Conservation (phyloP, 2,329 filamentous ascomycete species). For the Colletotrichum truncatum region DNA sequence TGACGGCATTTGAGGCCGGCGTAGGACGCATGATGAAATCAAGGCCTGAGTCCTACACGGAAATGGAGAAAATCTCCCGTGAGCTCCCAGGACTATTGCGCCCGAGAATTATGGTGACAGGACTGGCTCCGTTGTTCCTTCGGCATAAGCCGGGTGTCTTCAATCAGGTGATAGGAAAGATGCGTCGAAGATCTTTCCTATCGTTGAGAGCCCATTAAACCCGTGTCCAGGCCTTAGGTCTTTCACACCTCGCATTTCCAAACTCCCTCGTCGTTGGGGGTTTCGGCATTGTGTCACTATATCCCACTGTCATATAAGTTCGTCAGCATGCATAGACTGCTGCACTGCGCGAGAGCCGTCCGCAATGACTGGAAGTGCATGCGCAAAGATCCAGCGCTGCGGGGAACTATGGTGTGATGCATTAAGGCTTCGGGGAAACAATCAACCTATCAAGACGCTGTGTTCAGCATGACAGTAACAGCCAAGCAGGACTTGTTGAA, state of each 20-base stretch:
- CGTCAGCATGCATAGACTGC: background rate
- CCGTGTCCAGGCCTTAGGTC: background rate
- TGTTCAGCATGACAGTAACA: too few relatives aligned
- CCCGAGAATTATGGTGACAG: background rate
- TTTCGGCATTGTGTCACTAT: background rate
- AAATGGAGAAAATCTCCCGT: background rate
- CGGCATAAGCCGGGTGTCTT: background rate
- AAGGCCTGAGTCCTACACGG: background rate
- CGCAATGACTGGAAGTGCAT: background rate
- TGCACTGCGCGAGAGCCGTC: background rate
- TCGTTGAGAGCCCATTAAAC: background rate
- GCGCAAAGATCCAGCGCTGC: background rate
- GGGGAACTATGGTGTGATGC: background rate
- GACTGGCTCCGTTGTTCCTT: background rate
- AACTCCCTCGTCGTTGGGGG: too few relatives aligned
- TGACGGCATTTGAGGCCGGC: background rate
- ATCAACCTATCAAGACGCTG: background rate
- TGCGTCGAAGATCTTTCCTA: background rate
- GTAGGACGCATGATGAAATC: background rate
- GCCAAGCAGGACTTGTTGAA: too few relatives aligned
- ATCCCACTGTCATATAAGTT: background rate
- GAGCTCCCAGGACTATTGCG: background rate
- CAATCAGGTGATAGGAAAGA: background rate
- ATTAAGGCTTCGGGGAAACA: background rate
- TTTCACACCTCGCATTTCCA: too few relatives aligned